phyloP scores from a whole-genome alignment of 2,329 filamentous ascomycete genomes.

The Drechslerella stenobrocha region DNA sequence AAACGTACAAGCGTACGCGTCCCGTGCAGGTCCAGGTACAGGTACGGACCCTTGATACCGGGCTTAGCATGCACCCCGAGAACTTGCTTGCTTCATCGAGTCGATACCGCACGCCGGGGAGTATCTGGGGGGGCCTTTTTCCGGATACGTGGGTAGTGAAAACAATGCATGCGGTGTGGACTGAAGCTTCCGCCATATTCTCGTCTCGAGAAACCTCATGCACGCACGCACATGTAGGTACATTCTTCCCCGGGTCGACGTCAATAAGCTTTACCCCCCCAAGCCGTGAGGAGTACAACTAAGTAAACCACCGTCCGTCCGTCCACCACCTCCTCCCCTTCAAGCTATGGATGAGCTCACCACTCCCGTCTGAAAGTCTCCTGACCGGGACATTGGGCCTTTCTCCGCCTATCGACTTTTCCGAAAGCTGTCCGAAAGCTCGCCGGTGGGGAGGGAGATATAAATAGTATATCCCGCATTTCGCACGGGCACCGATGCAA shows the following conservation, averaged over 20 bases:
- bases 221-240: neutral
- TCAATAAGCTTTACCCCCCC: neutral
- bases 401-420: neutral
- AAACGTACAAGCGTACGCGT: constrained; percentile 1
- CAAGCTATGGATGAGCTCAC: neutral
- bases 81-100: neutral
- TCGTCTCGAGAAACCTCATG: constrained; percentile 2
- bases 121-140: neutral
- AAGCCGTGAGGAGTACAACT: neutral
- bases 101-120: constrained; percentile 1
- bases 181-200: neutral
- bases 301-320: neutral
- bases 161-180: neutral
- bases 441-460: neutral
- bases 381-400: neutral
- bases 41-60: neutral
- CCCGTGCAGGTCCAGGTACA: constrained; percentile 3
- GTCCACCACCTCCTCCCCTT: neutral
- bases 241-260: neutral
- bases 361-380: neutral
- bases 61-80: neutral
- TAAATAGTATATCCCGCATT: constrained; percentile 2
- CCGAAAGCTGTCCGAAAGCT: constrained; percentile 7
- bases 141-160: constrained; percentile 6
- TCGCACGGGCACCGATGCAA: constrained; percentile 2